These are phyloP conservation scores for Geranium incanum DNA, from an alignment of 441 rosid species.

Conservation along the genomic window DNA sequence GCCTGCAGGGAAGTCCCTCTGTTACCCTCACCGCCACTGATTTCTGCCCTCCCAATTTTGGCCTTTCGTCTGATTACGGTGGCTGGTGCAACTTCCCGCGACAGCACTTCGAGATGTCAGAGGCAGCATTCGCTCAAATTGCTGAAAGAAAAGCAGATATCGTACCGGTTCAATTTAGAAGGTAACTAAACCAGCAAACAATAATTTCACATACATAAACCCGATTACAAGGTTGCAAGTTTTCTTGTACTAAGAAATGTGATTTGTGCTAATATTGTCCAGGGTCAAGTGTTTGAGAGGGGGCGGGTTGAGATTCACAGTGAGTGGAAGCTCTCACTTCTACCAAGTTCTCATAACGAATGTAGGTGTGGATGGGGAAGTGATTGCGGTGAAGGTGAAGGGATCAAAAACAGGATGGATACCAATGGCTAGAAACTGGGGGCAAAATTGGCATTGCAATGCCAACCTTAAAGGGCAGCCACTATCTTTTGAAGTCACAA, in stretches of 20 bases:
- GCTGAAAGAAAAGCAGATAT: slow-evolving; percentile 60
- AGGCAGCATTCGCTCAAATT: slow-evolving; percentile 72
- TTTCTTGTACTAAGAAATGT: background rate
- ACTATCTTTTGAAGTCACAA: slow-evolving; percentile 72
- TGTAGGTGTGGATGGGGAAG: slow-evolving; percentile 73
- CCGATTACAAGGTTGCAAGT: background rate
- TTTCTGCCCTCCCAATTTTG: slow-evolving; percentile 85
- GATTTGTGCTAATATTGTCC: slow-evolving; percentile 15
- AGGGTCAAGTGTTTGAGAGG: slow-evolving; percentile 65
- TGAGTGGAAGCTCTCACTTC: slow-evolving; percentile 61
- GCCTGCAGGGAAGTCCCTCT: slow-evolving; percentile 76
- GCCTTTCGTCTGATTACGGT: slow-evolving; percentile 69
- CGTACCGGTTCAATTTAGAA: slow-evolving; percentile 68
- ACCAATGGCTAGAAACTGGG: slow-evolving; percentile 90
- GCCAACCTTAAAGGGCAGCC: slow-evolving; percentile 67
- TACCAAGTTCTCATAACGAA: slow-evolving; percentile 65
- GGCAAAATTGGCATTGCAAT: slow-evolving; percentile 76
- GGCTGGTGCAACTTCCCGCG: slow-evolving; percentile 94
- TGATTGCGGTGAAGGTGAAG: slow-evolving; percentile 71
- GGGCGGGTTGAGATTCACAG: slow-evolving; percentile 65
- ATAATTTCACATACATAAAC: background rate
- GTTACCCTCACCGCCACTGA: slow-evolving; percentile 80
- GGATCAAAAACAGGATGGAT: slow-evolving; percentile 88
- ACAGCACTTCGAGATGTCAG: slow-evolving; percentile 81
- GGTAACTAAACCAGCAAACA: slow-evolving; percentile 26